Evolutionary conservation across 2,329 filamentous ascomycete genomes (phyloP), one percentile per base, ranked within the genome.

Genomic region (Stagonosporopsis rhizophila): DNA sequence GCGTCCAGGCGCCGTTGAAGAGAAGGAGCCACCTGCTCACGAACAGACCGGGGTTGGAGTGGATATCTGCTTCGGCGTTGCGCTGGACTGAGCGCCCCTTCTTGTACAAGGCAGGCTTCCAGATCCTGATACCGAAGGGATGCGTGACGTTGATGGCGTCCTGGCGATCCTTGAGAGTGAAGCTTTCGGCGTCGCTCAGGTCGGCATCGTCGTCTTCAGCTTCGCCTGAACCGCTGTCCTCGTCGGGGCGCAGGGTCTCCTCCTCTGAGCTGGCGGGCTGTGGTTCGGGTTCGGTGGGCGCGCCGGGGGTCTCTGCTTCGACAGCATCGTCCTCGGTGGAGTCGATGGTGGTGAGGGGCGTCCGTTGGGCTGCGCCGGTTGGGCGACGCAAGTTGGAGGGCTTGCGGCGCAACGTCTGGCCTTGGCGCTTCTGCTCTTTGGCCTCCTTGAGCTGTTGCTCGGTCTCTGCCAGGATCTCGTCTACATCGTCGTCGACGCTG

Each of bases 131-230:
- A 82, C 95, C 95, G 69, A 99, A 99, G 0, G 95, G 95, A 81
- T 99, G 95, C 0, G 95, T 99, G 75, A 96, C 89, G 78, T 99
- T 99, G 82, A 99, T 99, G 63, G 95, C 95, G 74, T 96, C 88
- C 78, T 99, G 95, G 52, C 95, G 87, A 76, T 99, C 95, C 76
- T 96, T 96, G 67, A 99, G 84, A 0, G 95, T 99, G 75, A 99
- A 99, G 79, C 94, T 98, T 78, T 97, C 95, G 1, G 95, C 90
- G 67, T 98, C 95, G 75, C 94, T 97, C 47, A 93, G 71, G 56
- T 90, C 87, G 56, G 80, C 87, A 28, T 90, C 88, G 25, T 61
- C 66, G 38, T 84, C 85, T 28, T 84, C 85, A 19, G 85, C 84
- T 11, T 80, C 77, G 19, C 80, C 80, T 14, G 82, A 82, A 15